phyloP scores from a whole-genome alignment of 2,329 filamentous ascomycete genomes.

The Drechslera avenae region DNA sequence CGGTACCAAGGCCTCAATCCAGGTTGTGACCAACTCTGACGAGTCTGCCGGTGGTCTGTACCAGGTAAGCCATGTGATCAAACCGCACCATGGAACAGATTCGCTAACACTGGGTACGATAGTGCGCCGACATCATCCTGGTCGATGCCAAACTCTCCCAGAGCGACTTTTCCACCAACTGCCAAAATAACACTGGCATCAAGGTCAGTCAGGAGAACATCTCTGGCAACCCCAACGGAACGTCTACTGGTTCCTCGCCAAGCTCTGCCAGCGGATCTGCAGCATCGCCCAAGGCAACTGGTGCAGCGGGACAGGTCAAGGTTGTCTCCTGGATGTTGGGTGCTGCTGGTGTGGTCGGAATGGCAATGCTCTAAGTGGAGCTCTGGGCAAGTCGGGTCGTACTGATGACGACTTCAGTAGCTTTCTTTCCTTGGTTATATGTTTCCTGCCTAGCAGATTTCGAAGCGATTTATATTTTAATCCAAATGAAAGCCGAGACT shows the following conservation, averaged over 20 bases:
- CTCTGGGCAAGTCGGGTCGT: neutral
- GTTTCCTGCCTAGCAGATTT: neutral
- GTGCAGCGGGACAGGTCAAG: slow-evolving; percentile 39
- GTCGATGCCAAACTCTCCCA: slow-evolving; percentile 57
- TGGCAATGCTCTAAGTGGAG: slow-evolving; percentile 33
- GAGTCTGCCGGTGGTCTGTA: slow-evolving; percentile 65
- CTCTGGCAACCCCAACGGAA: slow-evolving; percentile 55
- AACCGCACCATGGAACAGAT: neutral
- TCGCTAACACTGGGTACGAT: neutral
- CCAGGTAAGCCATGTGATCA: slow-evolving; percentile 52
- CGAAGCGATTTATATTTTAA: neutral
- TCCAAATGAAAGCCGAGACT: neutral
- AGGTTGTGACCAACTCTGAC: slow-evolving; percentile 69
- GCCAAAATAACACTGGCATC: slow-evolving; percentile 64
- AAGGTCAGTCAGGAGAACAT: slow-evolving; percentile 50
- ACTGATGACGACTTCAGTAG: neutral
- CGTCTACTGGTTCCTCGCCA: slow-evolving; percentile 31
- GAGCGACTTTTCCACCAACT: slow-evolving; percentile 54
- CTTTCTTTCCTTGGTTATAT: neutral
- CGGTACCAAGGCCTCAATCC: slow-evolving; percentile 68
- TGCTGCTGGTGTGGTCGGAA: slow-evolving; percentile 40
- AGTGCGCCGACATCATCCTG: slow-evolving; percentile 78
- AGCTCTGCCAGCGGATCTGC: slow-evolving; percentile 23
- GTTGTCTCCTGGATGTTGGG: slow-evolving; percentile 43
- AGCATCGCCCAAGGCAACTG: slow-evolving; percentile 21